phyloP scores from a whole-genome alignment of 139 green algal species.

The Picochlorum sp. region DNA sequence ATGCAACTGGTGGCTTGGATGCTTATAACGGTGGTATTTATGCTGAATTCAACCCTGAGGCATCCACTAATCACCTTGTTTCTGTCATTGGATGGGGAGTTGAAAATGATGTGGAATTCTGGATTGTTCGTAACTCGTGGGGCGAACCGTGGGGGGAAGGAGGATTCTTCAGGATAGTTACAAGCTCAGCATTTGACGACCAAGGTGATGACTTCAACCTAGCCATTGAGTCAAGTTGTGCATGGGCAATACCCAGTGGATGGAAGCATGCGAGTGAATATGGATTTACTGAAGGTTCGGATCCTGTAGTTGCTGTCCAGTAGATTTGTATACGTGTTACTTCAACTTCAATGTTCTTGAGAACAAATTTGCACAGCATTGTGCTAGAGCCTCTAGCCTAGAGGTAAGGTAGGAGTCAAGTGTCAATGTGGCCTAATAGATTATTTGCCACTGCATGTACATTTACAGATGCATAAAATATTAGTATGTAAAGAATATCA shows the following conservation, averaged over 20 bases:
- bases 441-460: too few relatives aligned
- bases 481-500: too few relatives aligned
- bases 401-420: too few relatives aligned
- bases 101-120: constrained; percentile 58
- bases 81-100: constrained; percentile 74
- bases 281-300: too few relatives aligned
- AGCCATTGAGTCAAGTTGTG: constrained; percentile 56
- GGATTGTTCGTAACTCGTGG: constrained; percentile 54
- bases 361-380: too few relatives aligned
- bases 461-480: too few relatives aligned
- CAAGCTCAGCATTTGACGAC: constrained; percentile 34
- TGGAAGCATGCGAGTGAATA: constrained; percentile 16
- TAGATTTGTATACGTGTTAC: too few relatives aligned
- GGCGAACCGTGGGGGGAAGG: constrained; percentile 60
- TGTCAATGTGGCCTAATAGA: too few relatives aligned
- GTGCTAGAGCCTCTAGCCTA: too few relatives aligned
- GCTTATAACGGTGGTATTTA: constrained; percentile 45
- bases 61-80: constrained; percentile 73
- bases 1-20: constrained; percentile 62
- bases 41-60: constrained; percentile 18
- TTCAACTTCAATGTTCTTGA: too few relatives aligned
- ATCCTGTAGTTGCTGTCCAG: too few relatives aligned
- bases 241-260: constrained; percentile 43
- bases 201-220: constrained; percentile 57
- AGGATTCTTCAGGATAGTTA: constrained; percentile 65